Evolutionary conservation across 768 basidiomycete species (phyloP), one percentile per base, ranked within the genome.

Genomic region (Suillus americanus): DNA sequence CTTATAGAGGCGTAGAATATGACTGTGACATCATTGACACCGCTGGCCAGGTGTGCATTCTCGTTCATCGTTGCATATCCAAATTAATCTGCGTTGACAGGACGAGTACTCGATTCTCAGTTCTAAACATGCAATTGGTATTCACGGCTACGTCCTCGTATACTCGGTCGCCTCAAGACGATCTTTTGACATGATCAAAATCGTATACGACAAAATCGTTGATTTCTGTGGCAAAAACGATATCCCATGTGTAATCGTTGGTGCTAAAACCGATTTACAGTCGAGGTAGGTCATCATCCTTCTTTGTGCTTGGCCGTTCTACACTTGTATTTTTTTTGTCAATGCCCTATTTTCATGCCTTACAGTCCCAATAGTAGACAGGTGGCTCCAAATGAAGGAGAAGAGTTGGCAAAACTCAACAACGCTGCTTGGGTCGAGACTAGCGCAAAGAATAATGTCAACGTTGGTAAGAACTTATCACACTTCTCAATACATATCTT

Each of bases 21-120:
- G 90, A 95, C 66, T 96, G 95, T 79, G 95, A 97, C 79, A 96
- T 99, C 80, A 94, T 98, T 71, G 97, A 99, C 77, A 97, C 95
- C 67, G 97, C 97, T 60, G 97, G 97, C 35, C 97, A 98, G 87
- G 95, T 94, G 63, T 68, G 86, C 46, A 7, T 62, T 48, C 48
- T 43, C 50, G 10, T 62, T 41, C 41, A 8, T 65, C 30, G 12
- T 56, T 51, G 28, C 48, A 64, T 41, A 67, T 65, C 56, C 30
- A 64, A 54, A 60, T 65, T 18, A 37, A 35, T 33, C 64, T 63
- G 56, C 18, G 12, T 43, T 59, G 10, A 70, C 74, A 95, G 95
- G 97, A 99, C 73, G 97, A 99, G 77, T 98, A 92, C 80, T 92
- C 94, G 23, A 92, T 96, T 64, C 86, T 99, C 68, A 94, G 94